phyloP scores from a whole-genome alignment of 225 moss, liverwort and hornwort genomes.

The Straminergon stramineum region DNA sequence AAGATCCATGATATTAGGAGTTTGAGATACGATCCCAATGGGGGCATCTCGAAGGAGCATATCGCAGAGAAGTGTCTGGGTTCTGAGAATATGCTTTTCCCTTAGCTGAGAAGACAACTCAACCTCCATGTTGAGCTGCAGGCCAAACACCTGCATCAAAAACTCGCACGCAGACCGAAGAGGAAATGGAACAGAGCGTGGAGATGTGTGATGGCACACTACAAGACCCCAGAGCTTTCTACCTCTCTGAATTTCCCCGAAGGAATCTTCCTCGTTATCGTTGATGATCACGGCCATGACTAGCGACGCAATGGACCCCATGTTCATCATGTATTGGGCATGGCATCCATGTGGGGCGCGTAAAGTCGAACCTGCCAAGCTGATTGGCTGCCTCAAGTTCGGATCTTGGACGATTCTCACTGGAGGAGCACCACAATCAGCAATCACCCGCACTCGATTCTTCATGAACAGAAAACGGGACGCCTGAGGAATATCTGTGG shows the following conservation, averaged over 20 bases:
- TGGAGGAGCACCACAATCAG: slow-evolving; percentile 23
- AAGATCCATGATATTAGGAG: slow-evolving; percentile 50
- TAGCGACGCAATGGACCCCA: slow-evolving; percentile 44
- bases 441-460: slow-evolving; percentile 45
- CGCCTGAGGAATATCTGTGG: slow-evolving; percentile 52
- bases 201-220: slow-evolving; percentile 44
- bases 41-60: slow-evolving; percentile 57
- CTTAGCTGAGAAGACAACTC: slow-evolving; percentile 45
- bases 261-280: slow-evolving; percentile 39
- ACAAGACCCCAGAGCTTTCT: slow-evolving; percentile 53
- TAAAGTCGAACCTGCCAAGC: slow-evolving; percentile 45
- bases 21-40: slow-evolving; percentile 45
- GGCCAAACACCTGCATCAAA: slow-evolving; percentile 55
- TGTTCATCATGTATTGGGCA: slow-evolving; percentile 39
- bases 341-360: slow-evolving; percentile 51
- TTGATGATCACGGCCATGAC: slow-evolving; percentile 50
- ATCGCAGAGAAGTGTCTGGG: slow-evolving; percentile 51
- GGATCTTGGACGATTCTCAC: slow-evolving; percentile 29
- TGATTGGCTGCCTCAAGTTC: slow-evolving; percentile 18
- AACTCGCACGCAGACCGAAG: slow-evolving; percentile 51
- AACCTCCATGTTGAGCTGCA: slow-evolving; percentile 54
- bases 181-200: slow-evolving; percentile 34
- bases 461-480: slow-evolving; percentile 56
- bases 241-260: slow-evolving; percentile 29
- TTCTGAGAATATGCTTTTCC: slow-evolving; percentile 47